phyloP scores from a whole-genome alignment of 768 basidiomycete species.

The Saitozyma sp. region DNA sequence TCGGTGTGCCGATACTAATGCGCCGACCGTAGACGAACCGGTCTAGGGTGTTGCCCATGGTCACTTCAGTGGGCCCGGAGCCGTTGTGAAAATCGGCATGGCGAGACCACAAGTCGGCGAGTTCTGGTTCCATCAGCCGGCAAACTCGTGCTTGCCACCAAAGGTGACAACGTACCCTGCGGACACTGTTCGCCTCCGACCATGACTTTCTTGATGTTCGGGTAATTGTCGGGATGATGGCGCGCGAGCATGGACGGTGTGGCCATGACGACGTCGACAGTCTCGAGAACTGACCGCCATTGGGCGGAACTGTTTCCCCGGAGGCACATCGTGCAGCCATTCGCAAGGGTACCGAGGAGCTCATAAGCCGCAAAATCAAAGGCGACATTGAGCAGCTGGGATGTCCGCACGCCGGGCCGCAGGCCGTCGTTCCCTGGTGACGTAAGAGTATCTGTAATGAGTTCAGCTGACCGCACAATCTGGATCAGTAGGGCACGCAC shows the following conservation, averaged over 20 bases:
- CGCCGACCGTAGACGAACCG: slow-evolving; percentile 46
- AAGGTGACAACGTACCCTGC: slow-evolving; percentile 35
- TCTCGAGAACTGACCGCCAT: slow-evolving; percentile 59
- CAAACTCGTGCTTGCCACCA: background rate
- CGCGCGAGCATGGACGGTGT: slow-evolving; percentile 60
- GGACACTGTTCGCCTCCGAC: slow-evolving; percentile 64
- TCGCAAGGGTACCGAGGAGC: slow-evolving; percentile 59
- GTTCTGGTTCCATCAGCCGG: slow-evolving; percentile 14
- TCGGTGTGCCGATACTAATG: slow-evolving; percentile 62
- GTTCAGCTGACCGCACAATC: no score
- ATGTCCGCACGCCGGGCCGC: slow-evolving; percentile 61
- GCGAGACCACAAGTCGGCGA: slow-evolving; percentile 58
- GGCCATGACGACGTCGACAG: slow-evolving; percentile 60
- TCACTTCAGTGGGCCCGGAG: slow-evolving; percentile 63
- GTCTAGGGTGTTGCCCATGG: slow-evolving; percentile 62
- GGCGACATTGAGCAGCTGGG: slow-evolving; percentile 65
- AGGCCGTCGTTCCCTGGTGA: slow-evolving; percentile 64
- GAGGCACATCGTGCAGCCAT: slow-evolving; percentile 61
- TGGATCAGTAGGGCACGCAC: slow-evolving; percentile 49
- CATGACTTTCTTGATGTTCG: slow-evolving; percentile 60
- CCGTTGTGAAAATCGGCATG: slow-evolving; percentile 58
- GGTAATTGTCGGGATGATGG: slow-evolving; percentile 61
- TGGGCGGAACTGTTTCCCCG: slow-evolving; percentile 60
- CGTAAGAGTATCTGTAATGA: slow-evolving; percentile 51
- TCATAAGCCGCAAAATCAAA: slow-evolving; percentile 72